Evolutionary conservation across 1,284 basidiomycete genomes (phyloP).

Genomic region (Ceratobasidium sp.): DNA sequence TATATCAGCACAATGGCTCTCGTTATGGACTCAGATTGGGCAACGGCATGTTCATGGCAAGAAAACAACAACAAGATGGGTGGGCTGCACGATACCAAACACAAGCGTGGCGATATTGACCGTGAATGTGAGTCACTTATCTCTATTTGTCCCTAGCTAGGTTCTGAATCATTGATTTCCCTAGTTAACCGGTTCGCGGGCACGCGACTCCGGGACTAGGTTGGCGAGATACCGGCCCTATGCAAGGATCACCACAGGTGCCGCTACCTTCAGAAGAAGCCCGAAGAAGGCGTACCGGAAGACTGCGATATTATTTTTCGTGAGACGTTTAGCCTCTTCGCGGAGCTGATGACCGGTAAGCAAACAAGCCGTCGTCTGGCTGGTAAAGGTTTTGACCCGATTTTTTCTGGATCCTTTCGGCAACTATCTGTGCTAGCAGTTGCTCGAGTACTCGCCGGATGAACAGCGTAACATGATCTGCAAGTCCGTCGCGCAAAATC

Average conservation of each 20-base stretch:
- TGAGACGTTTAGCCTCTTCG: slow-evolving; percentile 97
- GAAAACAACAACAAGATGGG: slow-evolving; percentile 75
- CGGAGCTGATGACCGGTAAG: slow-evolving; percentile 95
- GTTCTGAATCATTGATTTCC: neutral
- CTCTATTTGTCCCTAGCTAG: neutral
- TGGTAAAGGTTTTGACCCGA: neutral
- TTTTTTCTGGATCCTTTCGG: slow-evolving; percentile 86
- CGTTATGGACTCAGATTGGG: slow-evolving; percentile 74
- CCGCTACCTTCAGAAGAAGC: slow-evolving; percentile 97
- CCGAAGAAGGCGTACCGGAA: slow-evolving; percentile 93
- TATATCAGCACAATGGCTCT: slow-evolving; percentile 80
- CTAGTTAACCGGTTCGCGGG: slow-evolving; percentile 93
- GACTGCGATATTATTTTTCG: slow-evolving; percentile 99
- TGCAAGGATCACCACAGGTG: slow-evolving; percentile 99
- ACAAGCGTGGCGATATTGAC: slow-evolving; percentile 92
- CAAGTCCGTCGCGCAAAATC: slow-evolving; percentile 95
- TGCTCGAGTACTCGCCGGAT: slow-evolving; percentile 96
- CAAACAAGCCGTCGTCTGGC: neutral
- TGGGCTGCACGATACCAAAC: slow-evolving; percentile 88
- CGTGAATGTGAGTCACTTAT: slow-evolving; percentile 68
- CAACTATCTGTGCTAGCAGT: slow-evolving; percentile 99
- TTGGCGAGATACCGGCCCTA: slow-evolving; percentile 89
- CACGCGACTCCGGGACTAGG: slow-evolving; percentile 92
- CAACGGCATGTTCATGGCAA: slow-evolving; percentile 42
- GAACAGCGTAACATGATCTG: slow-evolving; percentile 98